phyloP scores from a whole-genome alignment of 495 filamentous ascomycete species.

The Hypoxylon lienhwacheense region DNA sequence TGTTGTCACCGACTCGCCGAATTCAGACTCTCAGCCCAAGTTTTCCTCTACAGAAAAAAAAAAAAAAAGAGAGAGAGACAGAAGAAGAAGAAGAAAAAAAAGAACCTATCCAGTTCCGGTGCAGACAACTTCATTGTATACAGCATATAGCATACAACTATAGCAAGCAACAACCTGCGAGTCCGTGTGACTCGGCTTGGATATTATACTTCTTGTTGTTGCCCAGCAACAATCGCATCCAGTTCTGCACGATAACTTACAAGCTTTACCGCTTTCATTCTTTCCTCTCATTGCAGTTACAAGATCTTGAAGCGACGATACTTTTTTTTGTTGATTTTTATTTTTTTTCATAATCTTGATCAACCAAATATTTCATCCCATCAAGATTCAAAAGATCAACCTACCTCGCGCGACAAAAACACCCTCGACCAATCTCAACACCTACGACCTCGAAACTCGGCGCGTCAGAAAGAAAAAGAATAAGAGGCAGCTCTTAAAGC shows the following conservation, averaged over 20 bases:
- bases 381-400: not conserved
- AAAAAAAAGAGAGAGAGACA: too few relatives aligned
- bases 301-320: not conserved
- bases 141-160: too few relatives aligned
- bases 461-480: conserved; percentile 8
- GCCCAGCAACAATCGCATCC: conserved; percentile 17
- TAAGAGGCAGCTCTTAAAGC: conserved; percentile 6
- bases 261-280: not conserved
- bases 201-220: conserved; percentile 17
- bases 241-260: not conserved
- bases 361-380: not conserved
- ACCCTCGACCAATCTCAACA: not conserved
- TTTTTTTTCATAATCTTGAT: not conserved
- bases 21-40: too few relatives aligned
- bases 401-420: not conserved
- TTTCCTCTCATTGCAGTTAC: not conserved
- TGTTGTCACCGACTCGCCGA: too few relatives aligned
- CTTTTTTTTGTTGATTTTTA: conserved; percentile 2
- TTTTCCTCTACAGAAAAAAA: too few relatives aligned
- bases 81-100: too few relatives aligned
- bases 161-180: not conserved
- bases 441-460: not conserved
- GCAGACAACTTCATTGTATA: too few relatives aligned
- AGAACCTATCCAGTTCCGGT: too few relatives aligned
- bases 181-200: conserved; percentile 11